Conservation (phyloP, 2,329 filamentous ascomycete genomes). For the Rhynchosporium graminicola region DNA sequence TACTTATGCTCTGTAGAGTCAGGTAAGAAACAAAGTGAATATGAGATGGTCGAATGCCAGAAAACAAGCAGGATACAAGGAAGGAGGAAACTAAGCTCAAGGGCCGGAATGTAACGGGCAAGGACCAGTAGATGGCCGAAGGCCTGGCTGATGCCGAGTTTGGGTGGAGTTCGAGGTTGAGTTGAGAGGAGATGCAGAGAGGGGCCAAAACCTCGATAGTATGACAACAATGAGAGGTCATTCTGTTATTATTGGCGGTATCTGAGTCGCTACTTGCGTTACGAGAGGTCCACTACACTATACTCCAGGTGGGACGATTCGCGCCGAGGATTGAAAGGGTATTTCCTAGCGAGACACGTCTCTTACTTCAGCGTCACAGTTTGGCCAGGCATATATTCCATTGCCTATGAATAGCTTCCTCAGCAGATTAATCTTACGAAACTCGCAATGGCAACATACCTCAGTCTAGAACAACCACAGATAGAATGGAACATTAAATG, state of each 20-base stretch:
- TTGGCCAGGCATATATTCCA: not conserved
- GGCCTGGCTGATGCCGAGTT: conserved; percentile 2
- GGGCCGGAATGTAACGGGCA: not conserved
- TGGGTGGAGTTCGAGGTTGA: not conserved
- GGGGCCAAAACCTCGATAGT: not conserved
- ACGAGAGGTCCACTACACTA: no score
- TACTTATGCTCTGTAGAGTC: no score
- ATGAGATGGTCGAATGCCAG: not conserved
- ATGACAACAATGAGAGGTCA: no score
- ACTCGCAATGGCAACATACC: no score
- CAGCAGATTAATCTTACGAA: not conserved
- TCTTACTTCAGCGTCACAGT: not conserved
- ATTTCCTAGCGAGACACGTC: conserved; percentile 3
- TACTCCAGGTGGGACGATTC: not conserved
- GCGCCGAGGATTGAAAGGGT: conserved; percentile 2
- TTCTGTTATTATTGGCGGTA: no score
- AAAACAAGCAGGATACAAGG: not conserved
- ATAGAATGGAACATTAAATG: not conserved
- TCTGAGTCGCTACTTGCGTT: no score
- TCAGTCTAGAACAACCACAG: not conserved
- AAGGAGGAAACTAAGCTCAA: not conserved
- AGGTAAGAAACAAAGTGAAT: no score
- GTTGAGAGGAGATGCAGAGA: not conserved
- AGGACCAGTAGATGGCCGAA: conserved; percentile 4
- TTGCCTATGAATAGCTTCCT: conserved; percentile 6